A percentile compares a stretch with the other conserved stretches of the same genome.
Conservation (phyloP, 2,329 filamentous ascomycete species). For the Alternaria brassicicola region DNA sequence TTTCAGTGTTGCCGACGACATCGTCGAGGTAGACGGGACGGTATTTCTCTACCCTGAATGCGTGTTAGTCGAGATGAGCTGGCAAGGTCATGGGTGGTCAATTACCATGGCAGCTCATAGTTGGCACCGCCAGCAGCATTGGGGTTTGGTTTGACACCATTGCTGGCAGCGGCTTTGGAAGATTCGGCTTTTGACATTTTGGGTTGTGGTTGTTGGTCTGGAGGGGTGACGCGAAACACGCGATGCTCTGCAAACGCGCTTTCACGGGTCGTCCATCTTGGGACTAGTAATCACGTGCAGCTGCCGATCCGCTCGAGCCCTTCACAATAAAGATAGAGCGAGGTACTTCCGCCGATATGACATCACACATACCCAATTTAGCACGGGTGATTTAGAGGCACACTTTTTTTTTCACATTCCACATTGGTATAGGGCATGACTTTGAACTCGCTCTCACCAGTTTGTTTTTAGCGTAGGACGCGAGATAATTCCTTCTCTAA, state of each 20-base stretch:
- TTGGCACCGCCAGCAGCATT: slow-evolving; percentile 51
- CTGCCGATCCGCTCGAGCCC: neutral
- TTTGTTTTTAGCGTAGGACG: neutral
- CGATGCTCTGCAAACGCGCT: slow-evolving; percentile 20
- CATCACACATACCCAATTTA: neutral
- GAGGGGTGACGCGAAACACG: slow-evolving; percentile 35
- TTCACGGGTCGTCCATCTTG: slow-evolving; percentile 23
- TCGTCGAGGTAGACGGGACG: slow-evolving; percentile 93
- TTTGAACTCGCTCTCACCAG: neutral
- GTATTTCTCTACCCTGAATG: slow-evolving; percentile 93
- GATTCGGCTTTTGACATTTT: slow-evolving; percentile 58
- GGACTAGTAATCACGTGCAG: slow-evolving; percentile 25
- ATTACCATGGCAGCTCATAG: slow-evolving; percentile 81
- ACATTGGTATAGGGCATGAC: neutral
- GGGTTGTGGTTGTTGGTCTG: slow-evolving; percentile 20
- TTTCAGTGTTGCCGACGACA: slow-evolving; percentile 97
- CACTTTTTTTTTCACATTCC: neutral
- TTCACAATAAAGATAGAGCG: slow-evolving; percentile 3
- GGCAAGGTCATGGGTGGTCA: slow-evolving; percentile 9
- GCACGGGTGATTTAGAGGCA: neutral
- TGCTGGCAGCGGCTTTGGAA: slow-evolving; percentile 54
- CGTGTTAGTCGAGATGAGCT: slow-evolving; percentile 18
- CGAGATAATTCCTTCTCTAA: neutral
- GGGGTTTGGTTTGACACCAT: slow-evolving; percentile 51
- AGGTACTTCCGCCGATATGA: neutral